phyloP scores from a whole-genome alignment of 371 early-diverging fungal genomes.

The Mucor lusitanicus region DNA sequence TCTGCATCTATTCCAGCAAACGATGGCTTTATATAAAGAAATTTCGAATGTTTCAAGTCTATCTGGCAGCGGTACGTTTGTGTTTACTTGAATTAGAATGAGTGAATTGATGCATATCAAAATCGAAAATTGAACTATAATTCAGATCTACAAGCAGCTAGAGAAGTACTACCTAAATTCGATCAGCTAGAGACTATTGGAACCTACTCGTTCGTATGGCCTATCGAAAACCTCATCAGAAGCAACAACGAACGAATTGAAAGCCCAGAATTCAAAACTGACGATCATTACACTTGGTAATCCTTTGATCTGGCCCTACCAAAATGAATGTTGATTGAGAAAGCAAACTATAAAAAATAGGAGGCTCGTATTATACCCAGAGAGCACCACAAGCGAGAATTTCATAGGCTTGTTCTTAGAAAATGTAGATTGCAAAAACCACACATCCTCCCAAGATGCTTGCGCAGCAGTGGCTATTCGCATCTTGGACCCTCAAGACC shows the following conservation, averaged over 20 bases:
- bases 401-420: constrained; percentile 79
- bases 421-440: constrained; percentile 67
- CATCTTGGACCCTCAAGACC: constrained; percentile 71
- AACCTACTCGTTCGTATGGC: background rate
- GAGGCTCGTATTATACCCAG: constrained; percentile 87
- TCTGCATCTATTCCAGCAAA: background rate
- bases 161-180: background rate
- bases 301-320: background rate
- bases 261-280: constrained; percentile 55
- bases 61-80: background rate
- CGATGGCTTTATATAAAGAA: no score
- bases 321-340: no score
- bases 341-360: constrained; percentile 29
- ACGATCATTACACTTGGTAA: constrained; percentile 54
- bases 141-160: background rate
- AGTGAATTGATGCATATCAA: no score
- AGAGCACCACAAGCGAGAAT: constrained; percentile 73
- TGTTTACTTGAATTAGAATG: background rate
- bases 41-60: background rate
- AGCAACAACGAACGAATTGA: constrained; percentile 18
- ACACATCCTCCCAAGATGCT: constrained; percentile 51
- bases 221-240: background rate
- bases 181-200: background rate
- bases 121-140: no score
- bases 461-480: constrained; percentile 84